Evolutionary conservation across 768 basidiomycete species (phyloP).

Genomic region (Amanita subjunquillea): DNA sequence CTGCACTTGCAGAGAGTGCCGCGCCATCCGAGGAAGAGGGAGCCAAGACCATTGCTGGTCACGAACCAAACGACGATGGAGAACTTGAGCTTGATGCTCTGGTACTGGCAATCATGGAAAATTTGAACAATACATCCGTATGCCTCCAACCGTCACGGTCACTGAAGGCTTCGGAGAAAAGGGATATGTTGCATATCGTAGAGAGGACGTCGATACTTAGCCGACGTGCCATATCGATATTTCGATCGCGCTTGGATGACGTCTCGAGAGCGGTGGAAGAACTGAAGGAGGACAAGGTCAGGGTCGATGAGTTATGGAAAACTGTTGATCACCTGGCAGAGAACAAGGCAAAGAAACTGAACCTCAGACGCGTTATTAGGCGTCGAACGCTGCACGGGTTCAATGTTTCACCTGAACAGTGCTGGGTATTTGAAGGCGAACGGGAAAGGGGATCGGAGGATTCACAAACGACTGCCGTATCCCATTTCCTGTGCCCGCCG

Average conservation of each 20-base stretch:
- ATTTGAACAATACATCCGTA: slow-evolving; percentile 1
- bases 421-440: slow-evolving; percentile 13
- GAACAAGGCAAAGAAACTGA: slow-evolving; percentile 27
- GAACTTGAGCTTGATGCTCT: not conserved
- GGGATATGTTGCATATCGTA: not conserved
- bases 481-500: slow-evolving; percentile 2
- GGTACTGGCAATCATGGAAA: not conserved
- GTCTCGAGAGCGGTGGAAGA: slow-evolving; percentile 4
- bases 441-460: slow-evolving; percentile 56
- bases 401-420: not conserved
- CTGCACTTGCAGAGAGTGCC: not conserved
- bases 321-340: slow-evolving; percentile 32
- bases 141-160: not conserved
- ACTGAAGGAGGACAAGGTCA: slow-evolving; percentile 18
- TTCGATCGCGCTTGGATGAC: not conserved
- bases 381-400: slow-evolving; percentile 4
- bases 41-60: not conserved
- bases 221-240: not conserved
- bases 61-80: not conserved
- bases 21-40: not conserved
- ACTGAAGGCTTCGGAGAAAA: not conserved
- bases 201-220: not conserved
- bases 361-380: slow-evolving; percentile 18
- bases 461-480: slow-evolving; percentile 48
- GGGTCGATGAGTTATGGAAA: slow-evolving; percentile 33